Percentiles rank a stretch among this genome's conserved stretches.
Evolutionary conservation across 305 asterid genomes (phyloP).

Genomic region (Rubia balearica): DNA sequence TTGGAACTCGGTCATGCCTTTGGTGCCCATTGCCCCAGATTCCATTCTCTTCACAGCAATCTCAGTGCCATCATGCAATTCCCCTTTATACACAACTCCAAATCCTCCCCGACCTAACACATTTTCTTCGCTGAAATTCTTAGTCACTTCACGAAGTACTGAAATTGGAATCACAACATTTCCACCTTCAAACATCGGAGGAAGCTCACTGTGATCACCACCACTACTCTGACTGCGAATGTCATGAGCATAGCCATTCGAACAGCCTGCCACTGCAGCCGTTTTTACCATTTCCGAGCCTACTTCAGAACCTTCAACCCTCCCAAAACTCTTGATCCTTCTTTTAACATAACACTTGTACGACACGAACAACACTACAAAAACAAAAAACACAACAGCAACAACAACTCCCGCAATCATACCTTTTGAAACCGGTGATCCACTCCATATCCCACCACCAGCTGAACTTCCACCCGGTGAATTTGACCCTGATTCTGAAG

Average conservation of each 20-base stretch:
- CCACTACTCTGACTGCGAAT: conserved; percentile 71
- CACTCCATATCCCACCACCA: conserved; percentile 30
- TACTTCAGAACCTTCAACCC: conserved; percentile 49
- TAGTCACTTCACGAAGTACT: conserved; percentile 74
- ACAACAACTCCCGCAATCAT: conserved; percentile 71
- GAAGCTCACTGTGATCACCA: conserved; percentile 68
- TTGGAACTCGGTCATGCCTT: conserved; percentile 85
- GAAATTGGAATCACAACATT: conserved; percentile 65
- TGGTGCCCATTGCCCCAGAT: conserved; percentile 71
- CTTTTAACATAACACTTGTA: conserved; percentile 57
- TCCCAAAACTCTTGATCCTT: conserved; percentile 42
- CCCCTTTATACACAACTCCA: conserved; percentile 86
- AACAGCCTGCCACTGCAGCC: conserved; percentile 25
- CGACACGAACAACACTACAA: conserved; percentile 61
- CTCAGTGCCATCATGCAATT: conserved; percentile 78
- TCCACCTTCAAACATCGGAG: conserved; percentile 64
- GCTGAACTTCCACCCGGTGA: conserved; percentile 28
- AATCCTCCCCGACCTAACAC: conserved; percentile 84
- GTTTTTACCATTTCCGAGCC: conserved; percentile 51
- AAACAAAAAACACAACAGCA: conserved; percentile 52
- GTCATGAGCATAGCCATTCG: conserved; percentile 40
- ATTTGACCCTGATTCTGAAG: conserved; percentile 28
- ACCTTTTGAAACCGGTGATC: conserved; percentile 44
- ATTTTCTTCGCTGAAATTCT: conserved; percentile 61
- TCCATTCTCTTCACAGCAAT: conserved; percentile 97